These are phyloP conservation scores for Penicillium verhagenii DNA, from an alignment of 495 filamentous ascomycete species.

Conservation along the genomic window DNA sequence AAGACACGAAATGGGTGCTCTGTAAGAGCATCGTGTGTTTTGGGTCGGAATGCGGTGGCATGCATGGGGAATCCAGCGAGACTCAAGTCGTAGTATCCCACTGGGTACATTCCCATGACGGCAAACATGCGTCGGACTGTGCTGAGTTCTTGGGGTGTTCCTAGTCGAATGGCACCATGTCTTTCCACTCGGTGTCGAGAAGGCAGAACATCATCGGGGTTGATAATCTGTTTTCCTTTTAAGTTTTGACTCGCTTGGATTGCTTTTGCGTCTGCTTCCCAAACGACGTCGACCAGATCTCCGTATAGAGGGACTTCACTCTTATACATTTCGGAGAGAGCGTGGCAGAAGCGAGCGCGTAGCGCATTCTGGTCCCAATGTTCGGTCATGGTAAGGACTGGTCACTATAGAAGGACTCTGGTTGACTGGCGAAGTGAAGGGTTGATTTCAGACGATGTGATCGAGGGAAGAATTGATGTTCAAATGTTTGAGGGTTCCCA, in stretches of 20 bases:
- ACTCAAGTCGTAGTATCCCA: constrained; percentile 45
- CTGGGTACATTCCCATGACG: constrained; percentile 42
- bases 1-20: constrained; percentile 45
- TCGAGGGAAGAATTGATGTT: too few species aligned
- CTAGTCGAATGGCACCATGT: constrained; percentile 46
- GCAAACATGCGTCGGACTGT: constrained; percentile 40
- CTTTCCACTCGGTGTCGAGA: constrained; percentile 36
- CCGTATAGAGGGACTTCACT: constrained; percentile 42
- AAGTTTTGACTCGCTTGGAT: constrained; percentile 15
- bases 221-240: constrained; percentile 2
- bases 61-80: constrained; percentile 44
- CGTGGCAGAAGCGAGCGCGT: constrained; percentile 33
- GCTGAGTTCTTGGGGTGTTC: constrained; percentile 36
- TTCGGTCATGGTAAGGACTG: constrained; percentile 9
- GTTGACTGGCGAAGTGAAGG: not conserved
- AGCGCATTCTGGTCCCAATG: constrained; percentile 25
- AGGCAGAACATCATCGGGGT: constrained; percentile 29
- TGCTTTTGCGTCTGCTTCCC: constrained; percentile 28
- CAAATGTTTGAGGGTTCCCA: too few species aligned
- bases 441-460: too few species aligned
- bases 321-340: constrained; percentile 43
- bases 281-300: constrained; percentile 34
- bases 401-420: not conserved
- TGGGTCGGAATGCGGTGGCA: constrained; percentile 42
- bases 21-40: constrained; percentile 20